phyloP scores from a whole-genome alignment of 441 rosid genomes.

The Hura crepitans region DNA sequence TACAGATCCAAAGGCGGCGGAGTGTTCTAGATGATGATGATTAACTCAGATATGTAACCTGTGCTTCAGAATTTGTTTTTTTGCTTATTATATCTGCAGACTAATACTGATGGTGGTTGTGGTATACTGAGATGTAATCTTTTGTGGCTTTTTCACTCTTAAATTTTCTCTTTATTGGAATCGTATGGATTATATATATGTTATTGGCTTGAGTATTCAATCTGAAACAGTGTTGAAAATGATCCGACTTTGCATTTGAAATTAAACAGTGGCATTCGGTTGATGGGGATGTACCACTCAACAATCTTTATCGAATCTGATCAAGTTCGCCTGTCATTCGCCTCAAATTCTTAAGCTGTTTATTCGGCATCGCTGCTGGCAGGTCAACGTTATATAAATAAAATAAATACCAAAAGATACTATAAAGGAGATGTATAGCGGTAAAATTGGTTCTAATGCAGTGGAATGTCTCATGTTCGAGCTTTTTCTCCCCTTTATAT shows the following conservation, averaged over 20 bases:
- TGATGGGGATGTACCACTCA: no score
- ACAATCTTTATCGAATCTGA: no score
- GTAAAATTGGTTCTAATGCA: no score
- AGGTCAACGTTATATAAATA: no score
- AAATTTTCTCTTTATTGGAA: neutral
- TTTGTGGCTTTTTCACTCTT: neutral
- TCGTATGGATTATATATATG: neutral
- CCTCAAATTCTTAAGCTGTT: no score
- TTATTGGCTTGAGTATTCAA: conserved; percentile 1
- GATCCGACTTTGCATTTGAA: neutral
- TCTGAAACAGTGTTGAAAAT: neutral
- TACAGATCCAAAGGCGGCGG: conserved; percentile 93
- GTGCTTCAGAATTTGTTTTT: neutral
- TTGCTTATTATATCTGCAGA: conserved; percentile 17
- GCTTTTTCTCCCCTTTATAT: no score
- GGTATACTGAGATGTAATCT: no score
- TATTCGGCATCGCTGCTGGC: no score
- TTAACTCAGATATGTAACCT: conserved; percentile 32
- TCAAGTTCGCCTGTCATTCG: no score
- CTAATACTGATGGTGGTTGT: neutral
- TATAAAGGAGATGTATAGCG: no score
- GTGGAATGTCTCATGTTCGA: no score
- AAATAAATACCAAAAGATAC: no score
- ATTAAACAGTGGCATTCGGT: neutral
- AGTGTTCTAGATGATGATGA: conserved; percentile 82